Percentiles rank a stretch among this genome's conserved stretches.
Evolutionary conservation across 306 rosid species (phyloP).

Genomic region (Casuarina equisetifolia): DNA sequence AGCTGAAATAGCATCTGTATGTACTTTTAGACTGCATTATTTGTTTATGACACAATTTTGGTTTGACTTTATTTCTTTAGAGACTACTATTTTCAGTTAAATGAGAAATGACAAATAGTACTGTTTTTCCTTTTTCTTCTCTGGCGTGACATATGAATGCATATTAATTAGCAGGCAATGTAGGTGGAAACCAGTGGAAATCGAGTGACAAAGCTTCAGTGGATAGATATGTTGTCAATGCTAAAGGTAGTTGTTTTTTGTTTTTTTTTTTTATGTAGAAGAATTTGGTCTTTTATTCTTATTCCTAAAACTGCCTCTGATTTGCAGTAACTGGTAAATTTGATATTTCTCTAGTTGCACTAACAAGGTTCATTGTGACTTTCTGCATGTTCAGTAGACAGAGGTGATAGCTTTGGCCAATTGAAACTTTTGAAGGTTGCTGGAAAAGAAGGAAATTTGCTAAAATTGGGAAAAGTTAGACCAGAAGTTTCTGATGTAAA

Average conservation of each 20-base stretch:
- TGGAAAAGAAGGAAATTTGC: constrained; percentile 66
- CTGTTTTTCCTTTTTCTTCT: not conserved
- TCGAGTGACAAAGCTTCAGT: constrained; percentile 44
- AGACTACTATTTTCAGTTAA: not conserved
- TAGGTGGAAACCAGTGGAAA: constrained; percentile 38
- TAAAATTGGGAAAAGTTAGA: constrained; percentile 72
- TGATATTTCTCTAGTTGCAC: constrained; percentile 15
- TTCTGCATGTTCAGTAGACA: constrained; percentile 47
- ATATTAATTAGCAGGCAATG: constrained; percentile 48
- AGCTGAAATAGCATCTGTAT: not conserved
- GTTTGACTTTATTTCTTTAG: not conserved
- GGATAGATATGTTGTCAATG: constrained; percentile 45
- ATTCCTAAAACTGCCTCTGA: constrained; percentile 7
- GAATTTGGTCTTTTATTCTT: constrained; percentile 3
- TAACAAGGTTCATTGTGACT: constrained; percentile 6
- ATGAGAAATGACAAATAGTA: not conserved
- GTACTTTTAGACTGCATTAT: not conserved
- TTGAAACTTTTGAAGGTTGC: constrained; percentile 55
- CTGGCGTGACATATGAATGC: constrained; percentile 24
- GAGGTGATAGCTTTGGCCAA: constrained; percentile 50
- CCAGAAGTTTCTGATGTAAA: constrained; percentile 49
- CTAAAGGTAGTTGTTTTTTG: constrained; percentile 32
- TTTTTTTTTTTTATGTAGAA: not conserved
- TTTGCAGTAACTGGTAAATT: constrained; percentile 15
- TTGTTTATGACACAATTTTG: not conserved